A percentile compares a stretch with the other conserved stretches of the same genome.
These are phyloP conservation scores for Vaccinium macrocarpon DNA, from an alignment of 148 eudicot genomes.

Conservation along the genomic window DNA sequence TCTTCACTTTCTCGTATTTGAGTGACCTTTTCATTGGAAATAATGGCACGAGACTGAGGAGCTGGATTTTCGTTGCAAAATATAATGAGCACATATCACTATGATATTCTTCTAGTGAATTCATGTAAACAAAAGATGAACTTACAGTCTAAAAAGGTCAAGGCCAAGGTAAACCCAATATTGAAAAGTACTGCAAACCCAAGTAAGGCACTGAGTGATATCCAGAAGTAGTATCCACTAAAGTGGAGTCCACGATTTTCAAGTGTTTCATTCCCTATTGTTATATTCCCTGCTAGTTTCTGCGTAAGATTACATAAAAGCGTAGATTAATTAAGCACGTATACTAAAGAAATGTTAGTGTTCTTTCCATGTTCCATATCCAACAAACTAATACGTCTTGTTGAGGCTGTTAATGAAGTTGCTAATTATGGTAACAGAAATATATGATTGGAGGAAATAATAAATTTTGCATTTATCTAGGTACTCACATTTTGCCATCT, in stretches of 20 bases:
- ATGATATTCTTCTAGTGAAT: not conserved
- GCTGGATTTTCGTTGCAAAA: conserved; percentile 38
- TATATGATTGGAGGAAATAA: not conserved
- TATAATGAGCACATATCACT: not conserved
- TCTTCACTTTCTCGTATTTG: conserved; percentile 32
- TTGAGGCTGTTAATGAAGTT: not conserved
- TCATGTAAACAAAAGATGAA: not conserved
- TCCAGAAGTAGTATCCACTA: too few relatives aligned
- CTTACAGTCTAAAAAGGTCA: conserved; percentile 64
- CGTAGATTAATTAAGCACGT: too few relatives aligned
- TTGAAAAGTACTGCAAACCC: too few relatives aligned
- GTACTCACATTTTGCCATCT: conserved; percentile 68
- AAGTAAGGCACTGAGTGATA: too few relatives aligned
- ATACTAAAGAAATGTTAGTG: not conserved
- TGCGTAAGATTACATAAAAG: too few relatives aligned
- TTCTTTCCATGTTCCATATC: not conserved
- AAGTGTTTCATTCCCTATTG: conserved; percentile 60
- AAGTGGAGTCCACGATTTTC: conserved; percentile 45
- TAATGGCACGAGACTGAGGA: conserved; percentile 54
- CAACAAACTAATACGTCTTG: not conserved
- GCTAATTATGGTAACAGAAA: not conserved
- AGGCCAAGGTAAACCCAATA: conserved; percentile 22
- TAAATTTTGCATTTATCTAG: not conserved
- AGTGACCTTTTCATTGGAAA: conserved; percentile 60
- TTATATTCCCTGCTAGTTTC: conserved; percentile 47